Conservation (phyloP, 23 red algal genomes). For the Gracilaria vermiculophylla region DNA sequence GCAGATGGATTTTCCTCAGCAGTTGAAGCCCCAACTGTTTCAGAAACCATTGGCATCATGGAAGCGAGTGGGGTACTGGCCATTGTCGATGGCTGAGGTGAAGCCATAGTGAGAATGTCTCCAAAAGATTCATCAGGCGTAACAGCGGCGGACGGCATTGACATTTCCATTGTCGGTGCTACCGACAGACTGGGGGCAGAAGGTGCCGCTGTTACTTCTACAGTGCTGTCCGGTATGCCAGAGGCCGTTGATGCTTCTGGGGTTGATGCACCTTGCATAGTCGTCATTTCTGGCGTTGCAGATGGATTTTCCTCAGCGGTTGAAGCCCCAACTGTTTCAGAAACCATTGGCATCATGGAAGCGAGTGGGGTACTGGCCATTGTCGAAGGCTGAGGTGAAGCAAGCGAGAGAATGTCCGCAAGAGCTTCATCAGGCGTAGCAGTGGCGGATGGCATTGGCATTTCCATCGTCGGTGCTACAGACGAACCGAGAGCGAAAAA, state of each 20-base stretch:
- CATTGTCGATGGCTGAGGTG: not conserved
- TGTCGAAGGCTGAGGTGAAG: not conserved
- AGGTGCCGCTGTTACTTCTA: too few relatives aligned
- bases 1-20: not conserved
- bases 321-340: not conserved
- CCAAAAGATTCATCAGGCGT: too few relatives aligned
- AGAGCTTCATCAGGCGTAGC: not conserved
- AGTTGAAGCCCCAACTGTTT: not conserved
- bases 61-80: not conserved
- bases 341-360: not conserved
- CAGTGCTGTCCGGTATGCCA: too few relatives aligned
- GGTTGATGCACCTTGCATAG: not conserved
- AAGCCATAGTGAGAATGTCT: too few relatives aligned
- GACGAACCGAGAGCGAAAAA: not conserved
- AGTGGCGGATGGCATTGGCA: not conserved
- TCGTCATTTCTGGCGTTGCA: not conserved
- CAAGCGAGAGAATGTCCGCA: not conserved
- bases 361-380: not conserved
- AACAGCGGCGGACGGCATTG: too few relatives aligned
- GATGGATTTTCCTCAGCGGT: not conserved
- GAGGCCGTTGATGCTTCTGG: not conserved
- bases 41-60: not conserved
- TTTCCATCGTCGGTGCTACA: not conserved
- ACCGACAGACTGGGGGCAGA: too few relatives aligned
- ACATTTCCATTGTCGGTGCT: too few relatives aligned